These are phyloP conservation scores for Aspergillus sp. DNA, from an alignment of 2,329 filamentous ascomycete species.

Conservation along the genomic window DNA sequence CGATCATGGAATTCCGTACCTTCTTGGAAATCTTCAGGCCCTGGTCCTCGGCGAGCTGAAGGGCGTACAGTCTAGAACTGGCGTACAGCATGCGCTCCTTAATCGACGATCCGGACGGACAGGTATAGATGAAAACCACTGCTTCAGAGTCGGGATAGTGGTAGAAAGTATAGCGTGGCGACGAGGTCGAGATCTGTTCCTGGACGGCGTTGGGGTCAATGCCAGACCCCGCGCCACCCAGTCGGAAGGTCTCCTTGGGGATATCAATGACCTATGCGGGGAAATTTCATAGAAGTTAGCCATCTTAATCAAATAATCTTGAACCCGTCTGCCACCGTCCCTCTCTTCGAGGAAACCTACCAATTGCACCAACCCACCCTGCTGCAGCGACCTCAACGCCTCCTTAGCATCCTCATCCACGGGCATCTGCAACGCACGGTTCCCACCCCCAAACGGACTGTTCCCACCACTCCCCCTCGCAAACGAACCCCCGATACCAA, in stretches of 20 bases:
- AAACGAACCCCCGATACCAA: conserved; percentile 45
- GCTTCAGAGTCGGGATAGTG: conserved; percentile 48
- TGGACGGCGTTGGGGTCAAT: conserved; percentile 47
- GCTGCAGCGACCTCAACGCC: conserved; percentile 46
- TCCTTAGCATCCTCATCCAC: conserved; percentile 54
- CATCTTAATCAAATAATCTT: conserved; percentile 5
- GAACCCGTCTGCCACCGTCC: background rate
- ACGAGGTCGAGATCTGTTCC: conserved; percentile 49
- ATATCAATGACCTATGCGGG: conserved; percentile 38
- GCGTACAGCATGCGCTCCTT: conserved; percentile 68
- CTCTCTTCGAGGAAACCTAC: conserved; percentile 33
- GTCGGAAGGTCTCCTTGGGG: conserved; percentile 55
- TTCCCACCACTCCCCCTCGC: conserved; percentile 15
- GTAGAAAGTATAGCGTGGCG: conserved; percentile 64
- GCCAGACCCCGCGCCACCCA: conserved; percentile 47
- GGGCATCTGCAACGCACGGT: conserved; percentile 51
- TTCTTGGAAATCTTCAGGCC: conserved; percentile 60
- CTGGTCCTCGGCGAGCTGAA: conserved; percentile 54
- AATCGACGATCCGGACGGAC: conserved; percentile 60
- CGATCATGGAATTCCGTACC: conserved; percentile 30
- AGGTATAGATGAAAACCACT: conserved; percentile 65
- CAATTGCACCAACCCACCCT: conserved; percentile 50
- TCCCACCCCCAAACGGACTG: conserved; percentile 25
- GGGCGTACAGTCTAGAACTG: conserved; percentile 55
- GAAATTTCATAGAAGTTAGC: conserved; percentile 23